phyloP scores from a whole-genome alignment of 768 basidiomycete genomes.

The Leccinellum luteum region DNA sequence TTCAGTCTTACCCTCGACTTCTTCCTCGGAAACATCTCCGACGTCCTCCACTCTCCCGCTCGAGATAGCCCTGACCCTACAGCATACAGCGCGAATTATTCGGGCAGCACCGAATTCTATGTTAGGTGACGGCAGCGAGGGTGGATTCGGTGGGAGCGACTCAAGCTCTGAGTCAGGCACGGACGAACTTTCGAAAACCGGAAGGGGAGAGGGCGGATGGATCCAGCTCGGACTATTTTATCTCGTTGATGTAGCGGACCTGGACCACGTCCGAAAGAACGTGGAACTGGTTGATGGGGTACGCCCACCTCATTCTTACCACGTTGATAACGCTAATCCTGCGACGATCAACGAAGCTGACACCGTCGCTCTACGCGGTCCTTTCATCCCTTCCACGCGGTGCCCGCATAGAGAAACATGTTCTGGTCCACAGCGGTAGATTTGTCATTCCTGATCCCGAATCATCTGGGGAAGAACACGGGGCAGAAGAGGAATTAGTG shows the following conservation, averaged over 20 bases:
- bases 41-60: conserved; percentile 45
- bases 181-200: conserved; percentile 31
- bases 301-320: not conserved
- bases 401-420: conserved; percentile 76
- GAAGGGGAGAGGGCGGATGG: conserved; percentile 42
- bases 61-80: conserved; percentile 74
- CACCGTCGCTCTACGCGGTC: conserved; percentile 54
- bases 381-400: conserved; percentile 68
- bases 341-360: conserved; percentile 10
- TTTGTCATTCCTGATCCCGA: conserved; percentile 36
- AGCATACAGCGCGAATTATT: conserved; percentile 74
- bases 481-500: conserved; percentile 42
- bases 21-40: conserved; percentile 49
- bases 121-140: conserved; percentile 26
- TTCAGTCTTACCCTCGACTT: conserved; percentile 18
- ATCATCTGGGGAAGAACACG: conserved; percentile 14
- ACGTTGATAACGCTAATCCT: not conserved
- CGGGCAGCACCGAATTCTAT: conserved; percentile 50
- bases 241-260: conserved; percentile 44
- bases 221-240: conserved; percentile 71
- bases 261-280: conserved; percentile 41
- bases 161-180: conserved; percentile 14
- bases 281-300: conserved; percentile 30
- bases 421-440: conserved; percentile 66
- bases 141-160: conserved; percentile 26